phyloP scores from a whole-genome alignment of 1,284 basidiomycete genomes.

The Rhodotorula sp. region DNA sequence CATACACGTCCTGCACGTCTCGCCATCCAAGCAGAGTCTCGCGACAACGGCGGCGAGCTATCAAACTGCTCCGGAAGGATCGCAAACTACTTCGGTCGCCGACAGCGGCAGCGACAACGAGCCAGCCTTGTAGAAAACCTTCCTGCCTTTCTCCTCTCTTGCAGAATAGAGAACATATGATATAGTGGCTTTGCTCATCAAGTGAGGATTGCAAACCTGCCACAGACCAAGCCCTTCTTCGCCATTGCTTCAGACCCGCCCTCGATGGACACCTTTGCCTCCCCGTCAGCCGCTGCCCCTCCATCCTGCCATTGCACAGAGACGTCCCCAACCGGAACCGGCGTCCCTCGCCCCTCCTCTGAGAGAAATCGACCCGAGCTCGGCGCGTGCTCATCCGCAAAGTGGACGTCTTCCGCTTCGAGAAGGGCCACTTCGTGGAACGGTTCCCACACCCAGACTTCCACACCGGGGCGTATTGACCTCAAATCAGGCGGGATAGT shows the following conservation, averaged over 20 bases:
- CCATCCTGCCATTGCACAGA: background rate
- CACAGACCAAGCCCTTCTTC: constrained; percentile 6
- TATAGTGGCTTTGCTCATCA: background rate
- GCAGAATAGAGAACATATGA: background rate
- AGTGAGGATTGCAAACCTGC: constrained; percentile 4
- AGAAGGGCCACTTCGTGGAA: constrained; percentile 1
- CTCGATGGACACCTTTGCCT: background rate
- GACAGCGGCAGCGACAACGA: no score
- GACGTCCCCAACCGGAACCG: background rate
- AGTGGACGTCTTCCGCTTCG: background rate
- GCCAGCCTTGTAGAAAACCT: no score
- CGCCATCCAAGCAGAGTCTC: background rate
- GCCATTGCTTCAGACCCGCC: background rate
- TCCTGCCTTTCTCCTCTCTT: no score
- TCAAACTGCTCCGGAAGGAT: background rate
- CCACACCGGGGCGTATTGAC: constrained; percentile 2
- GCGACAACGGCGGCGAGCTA: background rate
- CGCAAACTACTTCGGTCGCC: no score
- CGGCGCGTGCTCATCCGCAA: background rate
- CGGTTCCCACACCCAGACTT: constrained; percentile 18
- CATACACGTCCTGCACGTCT: background rate
- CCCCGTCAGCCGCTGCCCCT: background rate
- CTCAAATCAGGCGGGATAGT: constrained; percentile 17
- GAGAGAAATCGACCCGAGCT: background rate
- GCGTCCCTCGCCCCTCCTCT: background rate